Conservation (phyloP, 768 basidiomycete species). For the Pulveroboletus sp. region DNA sequence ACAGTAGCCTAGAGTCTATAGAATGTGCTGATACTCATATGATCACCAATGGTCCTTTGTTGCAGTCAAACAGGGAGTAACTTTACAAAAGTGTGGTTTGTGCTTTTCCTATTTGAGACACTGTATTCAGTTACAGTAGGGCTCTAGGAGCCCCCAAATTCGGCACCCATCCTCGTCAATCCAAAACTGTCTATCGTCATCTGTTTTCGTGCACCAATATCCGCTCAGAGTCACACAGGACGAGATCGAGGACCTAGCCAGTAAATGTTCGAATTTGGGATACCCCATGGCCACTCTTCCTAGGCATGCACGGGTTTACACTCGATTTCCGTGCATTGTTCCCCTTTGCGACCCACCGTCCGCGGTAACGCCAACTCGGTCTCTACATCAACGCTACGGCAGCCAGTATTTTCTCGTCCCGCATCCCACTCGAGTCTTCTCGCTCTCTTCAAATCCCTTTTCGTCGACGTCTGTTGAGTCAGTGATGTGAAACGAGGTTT, state of each 20-base stretch:
- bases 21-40: too few relatives aligned
- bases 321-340: constrained; percentile 38
- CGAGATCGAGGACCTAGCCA: constrained; percentile 44
- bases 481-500: constrained; percentile 44
- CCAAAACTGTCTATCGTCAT: constrained; percentile 30
- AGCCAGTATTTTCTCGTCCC: constrained; percentile 11
- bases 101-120: neutral
- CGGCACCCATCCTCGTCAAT: constrained; percentile 33
- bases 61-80: too few relatives aligned
- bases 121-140: too few relatives aligned
- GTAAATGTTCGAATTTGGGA: constrained; percentile 42
- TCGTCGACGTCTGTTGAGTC: constrained; percentile 49
- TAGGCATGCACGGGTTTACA: constrained; percentile 8
- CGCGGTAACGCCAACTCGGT: constrained; percentile 32
- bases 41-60: too few relatives aligned
- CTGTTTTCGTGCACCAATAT: constrained; percentile 30
- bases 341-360: constrained; percentile 39
- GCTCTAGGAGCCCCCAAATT: constrained; percentile 22
- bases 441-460: constrained; percentile 25
- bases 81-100: too few relatives aligned
- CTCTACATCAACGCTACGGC: constrained; percentile 35
- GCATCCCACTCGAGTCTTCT: constrained; percentile 16
- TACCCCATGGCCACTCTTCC: constrained; percentile 36
- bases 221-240: constrained; percentile 33
- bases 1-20: neutral